phyloP scores from a whole-genome alignment of 2,329 filamentous ascomycete genomes.

The Colletotrichum musicola region DNA sequence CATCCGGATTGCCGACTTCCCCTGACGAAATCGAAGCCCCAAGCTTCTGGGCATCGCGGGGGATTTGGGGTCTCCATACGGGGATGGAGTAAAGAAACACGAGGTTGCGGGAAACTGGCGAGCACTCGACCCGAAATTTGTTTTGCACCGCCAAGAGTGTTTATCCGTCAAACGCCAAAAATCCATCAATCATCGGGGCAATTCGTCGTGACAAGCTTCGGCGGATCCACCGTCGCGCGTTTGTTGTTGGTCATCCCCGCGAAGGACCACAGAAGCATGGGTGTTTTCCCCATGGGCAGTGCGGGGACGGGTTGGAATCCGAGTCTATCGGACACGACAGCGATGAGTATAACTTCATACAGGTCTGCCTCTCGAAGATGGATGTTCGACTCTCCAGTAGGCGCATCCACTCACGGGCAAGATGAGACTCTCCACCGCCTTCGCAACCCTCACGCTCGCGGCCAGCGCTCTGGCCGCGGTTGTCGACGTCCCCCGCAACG shows the following conservation, averaged over 20 bases:
- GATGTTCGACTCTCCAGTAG: neutral
- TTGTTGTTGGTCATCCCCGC: neutral
- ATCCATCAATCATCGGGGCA: neutral
- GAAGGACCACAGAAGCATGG: neutral
- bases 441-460: conserved; percentile 25
- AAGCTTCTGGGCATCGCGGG: neutral
- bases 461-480: conserved; percentile 42
- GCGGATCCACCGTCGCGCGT: neutral
- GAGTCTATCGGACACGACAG: neutral
- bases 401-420: neutral
- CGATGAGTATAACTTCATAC: neutral
- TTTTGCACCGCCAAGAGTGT: neutral
- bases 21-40: neutral
- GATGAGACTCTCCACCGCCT: conserved; percentile 41
- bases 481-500: conserved; percentile 49
- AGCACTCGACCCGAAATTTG: neutral
- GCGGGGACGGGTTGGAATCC: neutral
- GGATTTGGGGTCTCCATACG: neutral
- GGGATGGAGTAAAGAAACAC: neutral
- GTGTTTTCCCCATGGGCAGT: neutral
- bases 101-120: neutral
- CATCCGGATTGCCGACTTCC: neutral
- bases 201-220: neutral
- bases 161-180: neutral
- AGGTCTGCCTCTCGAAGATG: neutral